Percentiles rank a stretch among this genome's conserved stretches.
phyloP scores from a whole-genome alignment of 129 eudicot genomes.

The sunflower (Helianthus annuus) region HanXRQr2.0-SUNRISE NC_035448.2:206620521-206621020 shows the following conservation, averaged over 20 bases:
- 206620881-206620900: slow-evolving; percentile 68
- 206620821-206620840: slow-evolving; percentile 57
- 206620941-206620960: slow-evolving; percentile 70
- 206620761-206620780: slow-evolving; percentile 81
- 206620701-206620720: slow-evolving; percentile 84
- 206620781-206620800: slow-evolving; percentile 92
- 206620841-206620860: slow-evolving; percentile 75
- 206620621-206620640: slow-evolving; percentile 50
- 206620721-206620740: slow-evolving; percentile 86
- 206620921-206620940: slow-evolving; percentile 93
- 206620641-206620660: slow-evolving; percentile 41
- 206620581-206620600: slow-evolving; percentile 49
- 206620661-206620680: slow-evolving; percentile 53
- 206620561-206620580: slow-evolving; percentile 71
- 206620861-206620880: slow-evolving; percentile 61
- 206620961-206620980: slow-evolving; percentile 72
- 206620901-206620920: slow-evolving; percentile 94
- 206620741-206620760: slow-evolving; percentile 83
- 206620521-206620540: slow-evolving; percentile 67
- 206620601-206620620: slow-evolving; percentile 51
- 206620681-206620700: slow-evolving; percentile 41
- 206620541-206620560: slow-evolving; percentile 53
- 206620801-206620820: slow-evolving; percentile 71
- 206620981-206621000: slow-evolving; percentile 94
- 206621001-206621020: slow-evolving; percentile 76